A percentile compares a stretch with the other conserved stretches of the same genome.
Evolutionary conservation across 73 alveolate species (phyloP).

Genomic region (Halteria grandinella): DNA sequence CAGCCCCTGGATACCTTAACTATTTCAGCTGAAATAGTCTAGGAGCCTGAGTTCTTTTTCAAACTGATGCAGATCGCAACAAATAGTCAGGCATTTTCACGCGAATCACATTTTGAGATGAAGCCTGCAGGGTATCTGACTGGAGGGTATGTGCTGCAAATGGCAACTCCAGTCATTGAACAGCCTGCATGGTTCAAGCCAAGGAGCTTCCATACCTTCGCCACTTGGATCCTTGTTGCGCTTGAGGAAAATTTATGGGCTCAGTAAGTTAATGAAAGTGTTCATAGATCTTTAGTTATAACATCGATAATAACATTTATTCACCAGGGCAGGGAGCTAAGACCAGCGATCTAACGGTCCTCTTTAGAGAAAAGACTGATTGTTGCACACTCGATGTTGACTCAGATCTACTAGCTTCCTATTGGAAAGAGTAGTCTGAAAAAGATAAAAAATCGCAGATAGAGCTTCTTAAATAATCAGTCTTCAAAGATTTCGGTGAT

Average conservation of each 20-base stretch:
- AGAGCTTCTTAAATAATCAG: no score
- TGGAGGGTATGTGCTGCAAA: no score
- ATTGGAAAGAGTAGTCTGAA: not conserved
- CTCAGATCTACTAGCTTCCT: not conserved
- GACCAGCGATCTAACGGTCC: slow-evolving; percentile 5
- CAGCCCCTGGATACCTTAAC: slow-evolving; percentile 33
- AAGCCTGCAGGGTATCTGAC: slow-evolving; percentile 15
- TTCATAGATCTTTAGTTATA: slow-evolving; percentile 24
- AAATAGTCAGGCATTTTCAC: not conserved
- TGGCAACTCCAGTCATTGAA: no score
- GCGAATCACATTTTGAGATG: slow-evolving; percentile 8
- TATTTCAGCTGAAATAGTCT: slow-evolving; percentile 26
- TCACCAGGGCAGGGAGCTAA: slow-evolving; percentile 21
- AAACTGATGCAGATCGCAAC: slow-evolving; percentile 23
- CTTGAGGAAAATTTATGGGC: slow-evolving; percentile 53
- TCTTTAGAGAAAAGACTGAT: slow-evolving; percentile 20
- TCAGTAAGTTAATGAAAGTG: slow-evolving; percentile 12
- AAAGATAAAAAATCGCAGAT: no score
- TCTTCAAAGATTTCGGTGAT: no score
- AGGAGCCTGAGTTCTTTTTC: slow-evolving; percentile 43
- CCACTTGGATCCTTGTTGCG: slow-evolving; percentile 36
- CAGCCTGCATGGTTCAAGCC: slow-evolving; percentile 52
- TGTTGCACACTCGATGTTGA: slow-evolving; percentile 35
- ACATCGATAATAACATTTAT: slow-evolving; percentile 21
- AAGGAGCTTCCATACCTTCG: slow-evolving; percentile 26